A percentile compares a stretch with the other conserved stretches of the same genome.
Evolutionary conservation across 768 basidiomycete species (phyloP).

Genomic region (Phaeotremella skinneri): DNA sequence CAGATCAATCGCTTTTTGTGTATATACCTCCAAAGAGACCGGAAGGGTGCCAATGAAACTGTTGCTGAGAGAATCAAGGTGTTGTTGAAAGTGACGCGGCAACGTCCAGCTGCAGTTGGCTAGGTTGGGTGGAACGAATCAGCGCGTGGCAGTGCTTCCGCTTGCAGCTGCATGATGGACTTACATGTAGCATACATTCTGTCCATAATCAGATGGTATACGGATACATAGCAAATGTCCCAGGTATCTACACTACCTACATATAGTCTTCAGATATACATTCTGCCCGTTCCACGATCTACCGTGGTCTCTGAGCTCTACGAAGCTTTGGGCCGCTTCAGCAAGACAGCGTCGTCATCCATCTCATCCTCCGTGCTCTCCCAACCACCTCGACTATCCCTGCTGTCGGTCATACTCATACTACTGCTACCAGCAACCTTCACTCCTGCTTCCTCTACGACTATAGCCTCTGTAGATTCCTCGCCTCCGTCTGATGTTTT

Average conservation of each 20-base stretch:
- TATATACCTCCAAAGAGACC: no score
- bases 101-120: no score
- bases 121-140: no score
- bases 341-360: constrained; percentile 49
- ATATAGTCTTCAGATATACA: no score
- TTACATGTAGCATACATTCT: no score
- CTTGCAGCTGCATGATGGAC: background rate
- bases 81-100: background rate
- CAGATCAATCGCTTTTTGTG: no score
- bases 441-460: constrained; percentile 1
- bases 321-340: constrained; percentile 32
- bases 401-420: background rate
- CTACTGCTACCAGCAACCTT: background rate
- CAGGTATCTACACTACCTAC: no score
- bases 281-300: no score
- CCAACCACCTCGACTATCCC: constrained; percentile 13
- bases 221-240: no score
- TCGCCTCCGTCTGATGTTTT: background rate
- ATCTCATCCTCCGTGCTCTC: constrained; percentile 48
- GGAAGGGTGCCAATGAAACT: no score
- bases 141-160: background rate
- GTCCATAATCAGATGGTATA: background rate
- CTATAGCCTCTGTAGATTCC: background rate
- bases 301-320: no score
- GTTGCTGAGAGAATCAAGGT: no score